phyloP scores from a whole-genome alignment of 1,139 yeast genomes.

The Protomyces inundatus region DNA sequence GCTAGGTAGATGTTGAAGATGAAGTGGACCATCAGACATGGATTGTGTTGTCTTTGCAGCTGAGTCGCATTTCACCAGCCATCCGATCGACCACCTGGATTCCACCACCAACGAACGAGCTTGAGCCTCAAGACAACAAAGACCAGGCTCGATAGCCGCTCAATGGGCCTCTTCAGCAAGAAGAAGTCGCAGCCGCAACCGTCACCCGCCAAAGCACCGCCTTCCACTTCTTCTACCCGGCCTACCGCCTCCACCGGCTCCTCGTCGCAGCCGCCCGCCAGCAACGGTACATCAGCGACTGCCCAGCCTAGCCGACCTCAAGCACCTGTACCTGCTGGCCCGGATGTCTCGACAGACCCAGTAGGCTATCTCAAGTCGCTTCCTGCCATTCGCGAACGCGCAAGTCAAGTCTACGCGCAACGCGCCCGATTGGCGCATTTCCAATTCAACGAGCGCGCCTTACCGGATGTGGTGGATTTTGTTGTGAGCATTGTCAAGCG shows the following conservation, averaged over 20 bases:
- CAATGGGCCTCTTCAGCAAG: conserved; percentile 21
- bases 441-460: conserved; percentile 1
- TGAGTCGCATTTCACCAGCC: too few species aligned
- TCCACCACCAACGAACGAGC: too few species aligned
- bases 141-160: too few species aligned
- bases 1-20: too few species aligned
- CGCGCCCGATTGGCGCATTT: conserved; percentile 34
- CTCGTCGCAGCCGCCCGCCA: too few species aligned
- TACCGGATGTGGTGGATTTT: conserved; percentile 11
- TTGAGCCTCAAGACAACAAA: too few species aligned
- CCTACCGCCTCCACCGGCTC: background rate
- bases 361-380: conserved; percentile 45
- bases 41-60: too few species aligned
- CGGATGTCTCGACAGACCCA: conserved; percentile 12
- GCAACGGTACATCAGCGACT: too few species aligned
- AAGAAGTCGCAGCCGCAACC: conserved; percentile 3
- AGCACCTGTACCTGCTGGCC: conserved; percentile 17
- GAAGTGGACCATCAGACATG: too few species aligned
- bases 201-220: background rate
- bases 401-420: conserved; percentile 43
- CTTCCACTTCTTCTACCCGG: background rate
- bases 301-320: background rate
- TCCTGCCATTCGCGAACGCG: conserved; percentile 51
- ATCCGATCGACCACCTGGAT: too few species aligned
- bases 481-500: conserved; percentile 37